A percentile compares a stretch with the other conserved stretches of the same genome.
Conservation (phyloP, 805 yeast genomes). For the Spathaspora gorwiae region DNA sequence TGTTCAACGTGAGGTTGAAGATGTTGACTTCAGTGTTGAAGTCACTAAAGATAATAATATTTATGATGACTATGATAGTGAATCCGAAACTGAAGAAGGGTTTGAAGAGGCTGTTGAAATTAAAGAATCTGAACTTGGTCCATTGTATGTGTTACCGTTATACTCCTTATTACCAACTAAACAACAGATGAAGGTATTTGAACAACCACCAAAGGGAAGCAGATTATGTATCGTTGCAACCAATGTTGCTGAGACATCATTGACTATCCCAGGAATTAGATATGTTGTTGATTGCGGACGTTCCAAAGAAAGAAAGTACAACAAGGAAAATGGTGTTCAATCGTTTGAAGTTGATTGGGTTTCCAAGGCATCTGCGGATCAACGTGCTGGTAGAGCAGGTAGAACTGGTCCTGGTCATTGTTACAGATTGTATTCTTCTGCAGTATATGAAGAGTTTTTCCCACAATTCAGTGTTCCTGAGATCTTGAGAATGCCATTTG, state of each 20-base stretch:
- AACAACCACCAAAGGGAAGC: constrained; percentile 77
- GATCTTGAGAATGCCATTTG: constrained; percentile 91
- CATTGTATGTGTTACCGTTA: constrained; percentile 84
- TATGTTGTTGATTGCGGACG: constrained; percentile 96
- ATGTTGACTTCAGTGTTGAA: constrained; percentile 66
- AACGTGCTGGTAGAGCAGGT: constrained; percentile 96
- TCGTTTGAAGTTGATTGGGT: constrained; percentile 89
- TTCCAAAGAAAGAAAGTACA: constrained; percentile 79
- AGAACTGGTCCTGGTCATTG: constrained; percentile 99
- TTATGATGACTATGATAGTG: constrained; percentile 50
- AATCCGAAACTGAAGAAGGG: constrained; percentile 54
- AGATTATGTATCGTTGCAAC: constrained; percentile 93
- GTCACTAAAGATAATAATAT: constrained; percentile 34
- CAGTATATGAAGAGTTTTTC: constrained; percentile 85
- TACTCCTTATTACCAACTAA: constrained; percentile 91
- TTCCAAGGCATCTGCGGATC: constrained; percentile 92
- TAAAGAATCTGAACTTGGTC: constrained; percentile 68
- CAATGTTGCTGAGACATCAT: constrained; percentile 94
- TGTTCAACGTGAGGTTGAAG: constrained; percentile 81
- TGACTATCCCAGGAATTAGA: constrained; percentile 92
- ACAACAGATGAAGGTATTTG: constrained; percentile 91
- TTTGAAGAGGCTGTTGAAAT: constrained; percentile 69
- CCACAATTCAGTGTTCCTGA: constrained; percentile 83
- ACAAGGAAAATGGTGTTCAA: constrained; percentile 85
- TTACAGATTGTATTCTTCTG: constrained; percentile 87